phyloP scores from a whole-genome alignment of 495 filamentous ascomycete species.

The Lepraria neglecta region DNA sequence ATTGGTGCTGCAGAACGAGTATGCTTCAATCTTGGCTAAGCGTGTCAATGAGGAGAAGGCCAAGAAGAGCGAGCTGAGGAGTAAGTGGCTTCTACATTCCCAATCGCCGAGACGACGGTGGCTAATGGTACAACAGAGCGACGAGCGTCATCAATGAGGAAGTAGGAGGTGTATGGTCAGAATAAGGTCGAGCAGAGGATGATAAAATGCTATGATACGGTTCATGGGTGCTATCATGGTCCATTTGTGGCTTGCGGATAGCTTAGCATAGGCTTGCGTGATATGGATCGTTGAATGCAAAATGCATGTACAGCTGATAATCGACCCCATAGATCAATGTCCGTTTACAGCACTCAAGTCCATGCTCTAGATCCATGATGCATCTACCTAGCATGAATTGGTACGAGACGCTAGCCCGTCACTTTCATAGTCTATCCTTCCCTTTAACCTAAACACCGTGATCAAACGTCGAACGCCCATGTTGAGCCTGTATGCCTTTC shows the following conservation, averaged over 20 bases:
- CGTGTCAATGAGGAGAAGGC: conserved; percentile 91
- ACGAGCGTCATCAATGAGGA: conserved; percentile 90
- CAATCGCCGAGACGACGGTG: background rate
- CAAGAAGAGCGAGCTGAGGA: conserved; percentile 83
- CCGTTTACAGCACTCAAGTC: background rate
- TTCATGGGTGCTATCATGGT: background rate
- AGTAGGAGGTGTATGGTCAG: conserved; percentile 51
- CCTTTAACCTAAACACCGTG: background rate
- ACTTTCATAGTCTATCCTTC: background rate
- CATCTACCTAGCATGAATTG: background rate
- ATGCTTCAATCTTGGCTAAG: conserved; percentile 86
- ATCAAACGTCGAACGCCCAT: background rate
- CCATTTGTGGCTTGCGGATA: background rate
- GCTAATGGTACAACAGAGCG: conserved; percentile 47
- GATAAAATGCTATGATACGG: background rate
- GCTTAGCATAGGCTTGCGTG: conserved; percentile 14
- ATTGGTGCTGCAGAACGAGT: conserved; percentile 62
- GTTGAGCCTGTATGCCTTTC: conserved; percentile 12
- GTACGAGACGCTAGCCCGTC: background rate
- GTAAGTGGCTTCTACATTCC: conserved; percentile 17
- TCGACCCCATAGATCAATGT: conserved; percentile 17
- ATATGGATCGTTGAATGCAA: conserved; percentile 10
- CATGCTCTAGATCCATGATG: background rate
- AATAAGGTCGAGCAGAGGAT: conserved; percentile 2
- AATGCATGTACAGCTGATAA: conserved; percentile 21